Conservation (phyloP, 2,329 filamentous ascomycete genomes). For the Fusarium sp. region DNA sequence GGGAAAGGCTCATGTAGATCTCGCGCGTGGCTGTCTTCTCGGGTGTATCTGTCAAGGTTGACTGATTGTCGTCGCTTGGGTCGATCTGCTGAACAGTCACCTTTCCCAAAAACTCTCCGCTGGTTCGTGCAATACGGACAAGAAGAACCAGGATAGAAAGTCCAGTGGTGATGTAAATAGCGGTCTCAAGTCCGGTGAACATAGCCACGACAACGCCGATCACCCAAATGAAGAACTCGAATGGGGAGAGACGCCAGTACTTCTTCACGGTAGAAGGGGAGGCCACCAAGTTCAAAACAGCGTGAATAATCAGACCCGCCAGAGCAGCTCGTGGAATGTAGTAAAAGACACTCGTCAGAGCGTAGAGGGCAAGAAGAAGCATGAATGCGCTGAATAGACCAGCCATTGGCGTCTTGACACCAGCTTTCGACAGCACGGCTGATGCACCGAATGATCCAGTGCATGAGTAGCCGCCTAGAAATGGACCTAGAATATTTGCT, state of each 20-base stretch:
- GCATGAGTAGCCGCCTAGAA: conserved; percentile 68
- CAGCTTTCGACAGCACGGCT: conserved; percentile 86
- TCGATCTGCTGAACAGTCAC: conserved; percentile 42
- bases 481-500: conserved; percentile 79
- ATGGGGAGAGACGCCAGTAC: conserved; percentile 80
- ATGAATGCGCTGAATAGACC: conserved; percentile 82
- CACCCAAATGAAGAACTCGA: conserved; percentile 81
- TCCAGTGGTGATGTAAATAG: conserved; percentile 61
- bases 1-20: conserved; percentile 56
- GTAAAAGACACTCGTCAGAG: conserved; percentile 80
- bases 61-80: not conserved
- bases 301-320: conserved; percentile 84
- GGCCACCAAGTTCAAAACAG: conserved; percentile 80
- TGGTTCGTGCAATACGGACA: conserved; percentile 58
- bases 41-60: not conserved
- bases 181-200: conserved; percentile 61
- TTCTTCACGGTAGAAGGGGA: conserved; percentile 79
- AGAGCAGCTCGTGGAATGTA: conserved; percentile 80
- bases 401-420: conserved; percentile 81
- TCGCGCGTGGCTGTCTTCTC: conserved; percentile 39
- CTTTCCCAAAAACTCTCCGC: conserved; percentile 59
- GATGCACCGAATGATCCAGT: conserved; percentile 70
- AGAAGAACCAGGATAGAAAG: conserved; percentile 57
- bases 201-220: conserved; percentile 72
- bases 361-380: conserved; percentile 82